Evolutionary conservation across 108 stramenopile species (phyloP), one percentile per base, ranked within the genome.

Genomic region (Cyclotella baltica): DNA sequence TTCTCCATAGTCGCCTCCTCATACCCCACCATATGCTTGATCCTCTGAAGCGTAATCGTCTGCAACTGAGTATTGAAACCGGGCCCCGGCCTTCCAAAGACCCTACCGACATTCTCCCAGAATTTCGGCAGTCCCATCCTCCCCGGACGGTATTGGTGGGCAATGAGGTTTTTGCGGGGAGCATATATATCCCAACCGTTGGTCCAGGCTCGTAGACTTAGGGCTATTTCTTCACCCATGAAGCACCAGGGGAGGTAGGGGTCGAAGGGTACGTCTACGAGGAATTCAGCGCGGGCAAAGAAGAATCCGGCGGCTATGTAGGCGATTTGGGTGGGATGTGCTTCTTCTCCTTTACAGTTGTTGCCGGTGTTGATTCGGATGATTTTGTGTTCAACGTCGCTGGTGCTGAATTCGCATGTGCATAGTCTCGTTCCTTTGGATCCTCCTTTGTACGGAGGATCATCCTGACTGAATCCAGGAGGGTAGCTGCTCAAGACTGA

Each of bases 151-250:
- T 98, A 98, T 68, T 93, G 90, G 84, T 98, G 98, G 16, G 88
- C 89, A 69, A 97, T 87, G 22, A 92, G 76, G 72, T 93, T 93
- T 56, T 82, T 81, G 25, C 92, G 81, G 0, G 98, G 98, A 30
- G 94, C 90, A 75, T 93, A 98, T 11, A 97, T 95, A 84, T 98
- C 90, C 87, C 93, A 98, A 22, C 97, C 98, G 46, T 78, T 52
- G 5, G 97, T 98, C 92, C 92, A 97, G 9, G 91, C 83, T 50
- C 97, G 80, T 36, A 91, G 81, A 47, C 81, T 86, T 36, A 97
- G 50, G 9, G 90, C 82, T 71, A 98, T 97, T 82, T 98, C 98
- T 76, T 98, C 97, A 31, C 97, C 98, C 98, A 98, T 98, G 81
- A 98, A 98, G 27, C 88, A 82, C 94, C 96, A 98, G 10, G 98